Base-by-base conservation (phyloP, 148 eudicot genomes). In the Fallopia convolvulus region DNA sequence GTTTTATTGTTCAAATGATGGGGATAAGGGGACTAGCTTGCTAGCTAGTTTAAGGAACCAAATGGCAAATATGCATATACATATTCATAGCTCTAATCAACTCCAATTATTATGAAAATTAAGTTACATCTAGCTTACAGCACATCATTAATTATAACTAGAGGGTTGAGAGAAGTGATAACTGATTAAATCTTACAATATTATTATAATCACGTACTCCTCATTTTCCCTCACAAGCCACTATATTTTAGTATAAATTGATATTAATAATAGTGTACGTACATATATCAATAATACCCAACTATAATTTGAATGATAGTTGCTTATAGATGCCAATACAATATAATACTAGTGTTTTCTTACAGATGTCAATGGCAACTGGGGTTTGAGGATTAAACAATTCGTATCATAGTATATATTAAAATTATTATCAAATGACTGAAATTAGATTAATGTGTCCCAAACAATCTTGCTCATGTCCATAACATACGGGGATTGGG, bases 301-400 rank as follows among this genome's bases (percentile, higher is more conserved):
- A 2, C n/a, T 23, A 60, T 7, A n/a, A 3, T 11, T 63, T 8
- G 0, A 26, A 63, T 26, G 17, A 30, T 5, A 36, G 72, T 68
- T 68, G 72, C 72, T 68, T 68, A 65, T 65, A 65, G 40, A 65
- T 65, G 72, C 46, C 18, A 36, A 36, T 33, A 68, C 12, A 39
- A 65, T 30, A 14, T 3, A 65, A 26, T 12, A 58, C 6, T 58
- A 20, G 3, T 63, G 39, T 30, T 63, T 30, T 17, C 30, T 63
- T 63, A 39, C 72, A 39, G 42, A 33, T 68, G 72, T 68, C 72
- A 68, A 68, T 23, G 20, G 44, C 72, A 68, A 68, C 10, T 68
- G 20, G 72, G 20, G 44, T 68, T 68, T 5, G 11, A 39, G 46
- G 4, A 66, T 66, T 66, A 66, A 66, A 15, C 2, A 68, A 36